Evolutionary conservation across 2,329 filamentous ascomycete species (phyloP), one percentile per base, ranked within the genome.

Genomic region (Aspergillus tubingensis): DNA sequence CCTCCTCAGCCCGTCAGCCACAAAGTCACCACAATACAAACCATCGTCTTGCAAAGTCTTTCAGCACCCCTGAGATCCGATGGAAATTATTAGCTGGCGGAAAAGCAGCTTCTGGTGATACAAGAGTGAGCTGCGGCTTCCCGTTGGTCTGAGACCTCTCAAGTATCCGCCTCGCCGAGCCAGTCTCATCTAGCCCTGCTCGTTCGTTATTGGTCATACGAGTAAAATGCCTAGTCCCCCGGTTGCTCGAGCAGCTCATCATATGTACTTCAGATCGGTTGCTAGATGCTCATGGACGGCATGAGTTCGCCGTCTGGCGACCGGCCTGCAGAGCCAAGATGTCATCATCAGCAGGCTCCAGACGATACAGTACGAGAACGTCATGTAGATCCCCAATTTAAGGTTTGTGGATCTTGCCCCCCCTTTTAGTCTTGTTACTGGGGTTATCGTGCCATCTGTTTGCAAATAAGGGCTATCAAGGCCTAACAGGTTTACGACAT

Each of bases 111-210:
- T 67, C 52, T 68, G 63, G 68, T 69, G 49, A 62, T 70, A 74
- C 70, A 69, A 67, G 67, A 65, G 65, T 62, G 63, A 58, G 58
- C 64, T 74, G 72, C 71, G 72, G 65, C 67, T 65, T 68, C 54
- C 72, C 72, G 72, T 23, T 58, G 62, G 66, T 69, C 70, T 74
- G 64, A 74, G 71, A 66, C 71, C 71, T 70, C 63, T 64, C 67
- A 69, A 62, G 68, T 67, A 61, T 56, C 65, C 57, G 62, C 67
- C 57, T 69, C 58, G 64, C 66, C 50, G 59, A 69, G 21, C 62
- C 61, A 68, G 60, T 54, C 30, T 55, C 57, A 54, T 61, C 32
- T 50, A n/a, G 53, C 23, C 27, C 43, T 27, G 32, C 53, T 51
- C 38, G 52, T 44, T 23, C 13, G 21, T 65, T 48, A 74, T 74